Evolutionary conservation across 768 basidiomycete genomes (phyloP), one percentile per base, ranked within the genome.

Genomic region (Serpula lacrymans): DNA sequence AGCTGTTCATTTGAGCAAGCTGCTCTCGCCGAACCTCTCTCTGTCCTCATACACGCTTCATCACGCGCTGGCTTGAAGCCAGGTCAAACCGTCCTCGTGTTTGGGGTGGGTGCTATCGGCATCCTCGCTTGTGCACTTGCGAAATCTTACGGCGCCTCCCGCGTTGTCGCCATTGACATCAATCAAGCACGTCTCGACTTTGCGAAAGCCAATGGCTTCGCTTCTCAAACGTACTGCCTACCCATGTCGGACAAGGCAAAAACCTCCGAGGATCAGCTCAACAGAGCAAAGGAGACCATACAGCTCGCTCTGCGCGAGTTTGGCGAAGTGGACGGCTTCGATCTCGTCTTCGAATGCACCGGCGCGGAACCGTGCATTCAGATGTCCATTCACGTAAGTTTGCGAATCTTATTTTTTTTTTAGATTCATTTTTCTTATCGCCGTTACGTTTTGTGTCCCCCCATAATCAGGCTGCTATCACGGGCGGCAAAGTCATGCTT

Each of bases 51-150:
- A 38, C 78, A 81, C 45, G 78, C 78, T 21, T 64, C 69, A 5
- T 67, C 72, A 29, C 73, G 78, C 27, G 70, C 70, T 6, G 33
- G 59, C 32, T 62, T 70, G 42, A 42, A 49, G 24, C 53, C 71
- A 6, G 81, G 82, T 23, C 80, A 88, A 42, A 71, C 78, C 37
- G 80, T 95, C 33, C 82, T 96, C 47, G 85, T 97, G 38, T 85
- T 92, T 48, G 95, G 95, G 39, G 88, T 86, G 14, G 95, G 95
- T 36, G 80, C 95, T 7, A 95, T 98, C 59, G 95, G 95, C 37
- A 77, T 96, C 27, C 81, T 97, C 29, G 88, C 88, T 0, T 88
- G 86, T 56, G 77, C 88, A 3, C 75, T 95, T 43, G 86, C 88
- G 27, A 77, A 78, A 49, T 70, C 79, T 16, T 65, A 69, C 34